Conservation (phyloP, 2,329 filamentous ascomycete species). For the Trichoderma simmonsii region DNA sequence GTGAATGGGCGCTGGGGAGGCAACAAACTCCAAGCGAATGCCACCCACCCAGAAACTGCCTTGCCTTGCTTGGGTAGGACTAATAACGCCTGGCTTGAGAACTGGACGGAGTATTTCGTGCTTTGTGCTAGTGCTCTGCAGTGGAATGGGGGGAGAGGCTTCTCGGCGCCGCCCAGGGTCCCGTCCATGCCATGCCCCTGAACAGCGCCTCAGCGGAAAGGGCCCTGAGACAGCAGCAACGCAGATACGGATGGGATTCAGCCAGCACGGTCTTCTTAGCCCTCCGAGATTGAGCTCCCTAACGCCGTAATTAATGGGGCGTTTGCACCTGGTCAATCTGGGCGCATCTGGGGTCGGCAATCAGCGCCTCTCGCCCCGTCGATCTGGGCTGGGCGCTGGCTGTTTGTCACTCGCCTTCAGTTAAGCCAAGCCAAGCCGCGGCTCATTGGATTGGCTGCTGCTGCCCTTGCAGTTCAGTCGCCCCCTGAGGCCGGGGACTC, state of each 20-base stretch:
- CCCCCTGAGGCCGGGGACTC: not conserved
- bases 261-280: not conserved
- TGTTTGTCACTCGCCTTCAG: not conserved
- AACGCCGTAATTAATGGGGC: constrained; percentile 12
- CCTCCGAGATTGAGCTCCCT: not conserved
- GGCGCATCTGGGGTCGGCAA: constrained; percentile 15
- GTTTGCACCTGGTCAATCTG: not conserved
- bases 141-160: not conserved
- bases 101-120: not conserved
- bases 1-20: not conserved
- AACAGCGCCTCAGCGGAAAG: not conserved
- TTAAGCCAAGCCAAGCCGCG: not conserved
- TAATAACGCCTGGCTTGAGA: not conserved
- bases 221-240: not conserved
- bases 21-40: constrained; percentile 12
- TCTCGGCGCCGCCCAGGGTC: not conserved
- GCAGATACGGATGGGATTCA: not conserved
- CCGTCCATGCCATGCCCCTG: not conserved
- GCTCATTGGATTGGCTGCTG: constrained; percentile 1
- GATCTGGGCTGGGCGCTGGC: constrained; percentile 2
- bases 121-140: not conserved
- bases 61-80: no score
- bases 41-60: not conserved
- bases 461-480: not conserved
- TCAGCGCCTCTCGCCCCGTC: constrained; percentile 4